Percentiles rank a stretch among this genome's conserved stretches.
These are phyloP conservation scores for Rutstroemia sydowiana DNA, from an alignment of 2,329 filamentous ascomycete species.

Conservation along the genomic window DNA sequence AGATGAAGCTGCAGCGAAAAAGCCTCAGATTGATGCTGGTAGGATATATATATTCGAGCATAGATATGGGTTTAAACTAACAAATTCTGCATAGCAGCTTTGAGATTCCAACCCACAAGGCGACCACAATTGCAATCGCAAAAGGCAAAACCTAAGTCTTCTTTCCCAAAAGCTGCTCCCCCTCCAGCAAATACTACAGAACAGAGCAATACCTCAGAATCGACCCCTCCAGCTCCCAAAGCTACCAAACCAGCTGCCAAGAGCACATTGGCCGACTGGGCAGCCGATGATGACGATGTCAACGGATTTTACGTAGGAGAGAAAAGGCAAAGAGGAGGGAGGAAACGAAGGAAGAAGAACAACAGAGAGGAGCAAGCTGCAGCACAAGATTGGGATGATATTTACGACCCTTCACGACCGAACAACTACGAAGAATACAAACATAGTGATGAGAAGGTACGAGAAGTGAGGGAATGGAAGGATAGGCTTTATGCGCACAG, in stretches of 20 bases:
- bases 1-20: slow-evolving; percentile 47
- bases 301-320: slow-evolving; percentile 51
- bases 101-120: slow-evolving; percentile 83
- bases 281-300: slow-evolving; percentile 72
- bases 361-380: slow-evolving; percentile 55
- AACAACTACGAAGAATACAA: slow-evolving; percentile 82
- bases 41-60: slow-evolving; percentile 35
- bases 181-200: slow-evolving; percentile 18
- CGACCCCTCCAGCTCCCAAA: slow-evolving; percentile 27
- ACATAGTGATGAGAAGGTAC: slow-evolving; percentile 73
- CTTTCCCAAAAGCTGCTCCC: slow-evolving; percentile 43
- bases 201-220: slow-evolving; percentile 24
- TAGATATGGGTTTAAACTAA: slow-evolving; percentile 30
- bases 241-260: slow-evolving; percentile 44
- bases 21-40: slow-evolving; percentile 52
- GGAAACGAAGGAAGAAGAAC: slow-evolving; percentile 60
- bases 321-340: slow-evolving; percentile 66
- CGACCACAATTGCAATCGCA: slow-evolving; percentile 57
- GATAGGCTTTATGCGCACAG: slow-evolving; percentile 68
- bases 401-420: slow-evolving; percentile 77
- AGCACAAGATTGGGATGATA: slow-evolving; percentile 75
- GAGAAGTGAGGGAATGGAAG: slow-evolving; percentile 81
- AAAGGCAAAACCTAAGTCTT: slow-evolving; percentile 54
- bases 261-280: slow-evolving; percentile 74
- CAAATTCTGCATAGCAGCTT: slow-evolving; percentile 48